Evolutionary conservation across 345 rosid species (phyloP), one percentile per base, ranked within the genome.

Genomic region (Citrus sp.): DNA sequence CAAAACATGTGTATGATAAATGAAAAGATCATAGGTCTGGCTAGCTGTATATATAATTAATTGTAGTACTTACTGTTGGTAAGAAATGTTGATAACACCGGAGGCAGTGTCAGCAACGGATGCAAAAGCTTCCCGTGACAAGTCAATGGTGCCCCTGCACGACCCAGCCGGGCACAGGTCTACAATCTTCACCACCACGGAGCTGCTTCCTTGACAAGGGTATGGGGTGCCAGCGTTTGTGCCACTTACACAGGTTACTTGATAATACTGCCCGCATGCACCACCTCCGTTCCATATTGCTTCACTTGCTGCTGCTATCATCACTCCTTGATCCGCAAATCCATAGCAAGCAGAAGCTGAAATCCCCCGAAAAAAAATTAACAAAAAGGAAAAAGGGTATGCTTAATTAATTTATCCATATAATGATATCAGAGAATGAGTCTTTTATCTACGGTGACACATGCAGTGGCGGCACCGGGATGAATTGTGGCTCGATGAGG

Each of bases 341-440:
- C 82, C 79, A 27, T 60, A 74, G 55, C 82, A 80, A 19, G 82
- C 56, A 9, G 79, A 80, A 16, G 82, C 75, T 80, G 51, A 46
- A 46, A 46, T 16, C 18, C 51, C 46, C 13, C 3, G 0, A 9
- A 75, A 10, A 34, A 13, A 61, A 28, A 5, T 35, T 35, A 35
- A 35, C 1, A 12, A 42, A 42, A 42, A 0, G 0, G 14, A 42
- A 46, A 46, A 46, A 13, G 51, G 4, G 51, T 46, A 46, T 46
- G 51, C 51, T 46, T 46, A 12, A 42, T 46, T 46, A 46, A 42
- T 42, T 42, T 42, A 14, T 42, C 49, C 49, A 42, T 42, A 42
- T 12, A 42, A 42, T 3, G 49, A 0, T 10, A 42, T 42, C 49
- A 42, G 49, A 42, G 49, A 42, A 42, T 3, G 49, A 42, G 49